Base-by-base conservation (phyloP, 2,329 filamentous ascomycete species). In the Botryotinia narcissicola region DNA sequence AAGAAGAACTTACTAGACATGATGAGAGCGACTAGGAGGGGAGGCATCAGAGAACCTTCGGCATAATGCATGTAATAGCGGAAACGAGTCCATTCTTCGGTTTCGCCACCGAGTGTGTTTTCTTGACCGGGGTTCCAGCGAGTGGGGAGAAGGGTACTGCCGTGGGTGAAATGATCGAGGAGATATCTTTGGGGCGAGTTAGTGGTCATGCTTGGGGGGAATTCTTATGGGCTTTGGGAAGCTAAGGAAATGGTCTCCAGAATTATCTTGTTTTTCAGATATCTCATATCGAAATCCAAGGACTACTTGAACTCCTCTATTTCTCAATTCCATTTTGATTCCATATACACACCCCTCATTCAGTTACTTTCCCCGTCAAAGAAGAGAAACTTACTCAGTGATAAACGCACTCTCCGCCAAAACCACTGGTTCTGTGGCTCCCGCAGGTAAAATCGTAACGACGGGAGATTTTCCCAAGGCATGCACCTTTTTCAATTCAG, bases 401-500 rank as follows among this genome's bases (percentile, higher is more conserved):
- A 98, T 95, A 74, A 91, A 87, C 9, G 88, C 94, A 62, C 92
- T 95, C 84, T 98, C 95, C 16, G 93, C 93, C 64, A 98, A 84
- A 0, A 95, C 87, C 18, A 89, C 79, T 3, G 87, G 84, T 76
- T 87, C 81, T n/a, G 72, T 79, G 40, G 78, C 74, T 5, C 78
- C 79, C 35, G 81, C 83, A 0, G 84, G 81, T n/a, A 82, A 84
- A 78, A 98, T 85, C 14, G 88, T 88, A 76, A 98, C 84, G 60
- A 95, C 84, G 0, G 95, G 95, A 1, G 93, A 94, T 82, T 97
- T 97, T 75, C 95, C 95, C 6, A 98, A 86, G 0, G 93, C 92
- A 80, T 97, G 94, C 54, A 97, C 83, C 76, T 93, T 86, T 79
- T 92, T 91, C 63, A 98, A 87, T 79, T 93, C 91, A 0, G 89